A percentile compares a stretch with the other conserved stretches of the same genome.
Conservation (phyloP, 2,329 filamentous ascomycete genomes). For the Fusarium incarnatum region DNA sequence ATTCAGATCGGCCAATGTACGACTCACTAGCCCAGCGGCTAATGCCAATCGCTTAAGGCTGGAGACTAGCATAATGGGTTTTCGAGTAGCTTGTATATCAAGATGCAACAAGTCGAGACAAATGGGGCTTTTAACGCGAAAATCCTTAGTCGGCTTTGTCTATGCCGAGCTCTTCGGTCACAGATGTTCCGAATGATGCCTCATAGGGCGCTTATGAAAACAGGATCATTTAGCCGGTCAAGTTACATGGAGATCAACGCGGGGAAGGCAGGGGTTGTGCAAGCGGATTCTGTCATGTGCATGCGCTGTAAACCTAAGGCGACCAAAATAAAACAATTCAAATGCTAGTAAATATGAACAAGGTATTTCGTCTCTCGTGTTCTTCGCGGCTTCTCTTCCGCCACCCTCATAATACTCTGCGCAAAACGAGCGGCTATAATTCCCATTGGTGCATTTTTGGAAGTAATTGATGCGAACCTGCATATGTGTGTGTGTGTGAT, state of each 20-base stretch:
- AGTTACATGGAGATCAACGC: neutral
- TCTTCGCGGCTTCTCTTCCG: neutral
- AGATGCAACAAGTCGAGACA: accelerated
- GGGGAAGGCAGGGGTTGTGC: slow-evolving; percentile 17
- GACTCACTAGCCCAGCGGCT: neutral
- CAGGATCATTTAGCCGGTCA: slow-evolving; percentile 18
- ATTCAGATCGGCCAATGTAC: slow-evolving; percentile 7
- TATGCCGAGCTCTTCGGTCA: slow-evolving; percentile 12
- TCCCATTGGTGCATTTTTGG: neutral
- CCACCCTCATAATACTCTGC: neutral
- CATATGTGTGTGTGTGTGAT: neutral
- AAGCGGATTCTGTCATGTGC: neutral
- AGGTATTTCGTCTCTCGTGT: neutral
- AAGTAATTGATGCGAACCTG: neutral
- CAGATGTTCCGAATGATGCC: neutral
- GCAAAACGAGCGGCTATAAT: neutral
- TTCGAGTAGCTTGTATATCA: accelerated
- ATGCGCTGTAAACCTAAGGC: no score
- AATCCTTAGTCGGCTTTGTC: neutral
- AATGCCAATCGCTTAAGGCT: slow-evolving; percentile 3
- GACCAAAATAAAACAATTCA: neutral
- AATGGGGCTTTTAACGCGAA: neutral
- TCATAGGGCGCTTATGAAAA: neutral
- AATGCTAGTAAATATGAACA: neutral
- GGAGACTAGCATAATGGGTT: slow-evolving; percentile 3